A percentile compares a stretch with the other conserved stretches of the same genome.
Conservation (phyloP, 2,329 filamentous ascomycete genomes). For the Aspergillus quadricinctus region DNA sequence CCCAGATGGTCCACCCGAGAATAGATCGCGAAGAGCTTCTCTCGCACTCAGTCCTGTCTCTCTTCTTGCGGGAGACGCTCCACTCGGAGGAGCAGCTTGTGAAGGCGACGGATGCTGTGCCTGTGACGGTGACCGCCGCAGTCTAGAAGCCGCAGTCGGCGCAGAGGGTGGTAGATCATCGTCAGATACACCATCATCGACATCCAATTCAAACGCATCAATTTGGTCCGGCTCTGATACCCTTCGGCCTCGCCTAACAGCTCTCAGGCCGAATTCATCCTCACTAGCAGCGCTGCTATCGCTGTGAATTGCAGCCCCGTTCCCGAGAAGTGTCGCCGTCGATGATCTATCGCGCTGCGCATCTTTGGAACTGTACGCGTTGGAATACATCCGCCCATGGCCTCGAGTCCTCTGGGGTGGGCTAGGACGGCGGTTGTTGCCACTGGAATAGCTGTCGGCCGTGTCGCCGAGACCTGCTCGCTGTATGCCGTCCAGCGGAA, state of each 20-base stretch:
- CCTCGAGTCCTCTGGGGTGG: constrained; percentile 42
- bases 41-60: constrained; percentile 60
- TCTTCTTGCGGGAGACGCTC: constrained; percentile 28
- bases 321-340: constrained; percentile 50
- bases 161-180: constrained; percentile 59
- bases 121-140: constrained; percentile 37
- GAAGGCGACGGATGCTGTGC: constrained; percentile 21
- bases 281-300: constrained; percentile 43
- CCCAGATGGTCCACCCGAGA: constrained; percentile 66
- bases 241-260: constrained; percentile 35
- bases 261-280: constrained; percentile 47
- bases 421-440: constrained; percentile 51
- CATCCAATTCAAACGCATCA: constrained; percentile 37
- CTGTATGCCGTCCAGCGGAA: constrained; percentile 49
- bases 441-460: constrained; percentile 52
- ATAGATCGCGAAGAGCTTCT: constrained; percentile 73
- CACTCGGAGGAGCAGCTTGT: constrained; percentile 15
- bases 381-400: constrained; percentile 49
- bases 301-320: constrained; percentile 35
- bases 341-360: constrained; percentile 41
- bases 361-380: constrained; percentile 43
- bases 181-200: constrained; percentile 44
- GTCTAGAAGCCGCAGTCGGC: constrained; percentile 25
- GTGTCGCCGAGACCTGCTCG: constrained; percentile 27
- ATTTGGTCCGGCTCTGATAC: constrained; percentile 17